These are phyloP conservation scores for Neopestalotiopsis clavispora DNA, from an alignment of 2,329 filamentous ascomycete genomes.

Conservation along the genomic window DNA sequence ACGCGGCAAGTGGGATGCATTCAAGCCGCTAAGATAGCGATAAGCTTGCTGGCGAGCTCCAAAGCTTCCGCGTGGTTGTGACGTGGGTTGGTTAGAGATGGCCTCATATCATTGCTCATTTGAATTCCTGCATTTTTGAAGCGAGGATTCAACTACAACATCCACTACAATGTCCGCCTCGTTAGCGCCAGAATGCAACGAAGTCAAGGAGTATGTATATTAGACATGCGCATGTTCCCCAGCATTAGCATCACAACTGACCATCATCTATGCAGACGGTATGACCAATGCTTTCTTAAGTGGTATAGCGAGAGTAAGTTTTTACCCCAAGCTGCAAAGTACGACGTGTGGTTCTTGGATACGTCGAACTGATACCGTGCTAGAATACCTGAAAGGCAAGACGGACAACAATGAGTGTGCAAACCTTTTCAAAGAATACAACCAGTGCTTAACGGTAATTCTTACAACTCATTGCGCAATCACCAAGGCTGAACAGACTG, in stretches of 20 bases:
- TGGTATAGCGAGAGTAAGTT: conserved; percentile 97
- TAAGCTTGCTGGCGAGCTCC: neutral
- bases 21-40: conserved; percentile 7
- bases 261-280: conserved; percentile 64
- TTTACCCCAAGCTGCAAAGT: conserved; percentile 4
- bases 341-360: conserved; percentile 23
- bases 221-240: neutral
- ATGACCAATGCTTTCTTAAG: conserved; percentile 97
- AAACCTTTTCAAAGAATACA: conserved; percentile 85
- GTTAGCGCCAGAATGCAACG: conserved; percentile 91
- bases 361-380: conserved; percentile 15
- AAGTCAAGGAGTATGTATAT: conserved; percentile 82
- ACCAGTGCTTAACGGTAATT: conserved; percentile 79
- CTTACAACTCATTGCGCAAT: conserved; percentile 30
- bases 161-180: conserved; percentile 81
- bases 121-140: neutral
- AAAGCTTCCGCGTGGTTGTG: neutral
- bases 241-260: neutral
- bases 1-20: neutral
- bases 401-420: conserved; percentile 82
- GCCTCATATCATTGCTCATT: neutral
- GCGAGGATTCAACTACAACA: neutral
- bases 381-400: conserved; percentile 87
- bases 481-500: neutral
- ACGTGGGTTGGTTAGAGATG: conserved; percentile 2